A percentile compares a stretch with the other conserved stretches of the same genome.
These are phyloP conservation scores for Aphanomyces cochlioides DNA, from an alignment of 352 stramenopile genomes.

Conservation along the genomic window DNA sequence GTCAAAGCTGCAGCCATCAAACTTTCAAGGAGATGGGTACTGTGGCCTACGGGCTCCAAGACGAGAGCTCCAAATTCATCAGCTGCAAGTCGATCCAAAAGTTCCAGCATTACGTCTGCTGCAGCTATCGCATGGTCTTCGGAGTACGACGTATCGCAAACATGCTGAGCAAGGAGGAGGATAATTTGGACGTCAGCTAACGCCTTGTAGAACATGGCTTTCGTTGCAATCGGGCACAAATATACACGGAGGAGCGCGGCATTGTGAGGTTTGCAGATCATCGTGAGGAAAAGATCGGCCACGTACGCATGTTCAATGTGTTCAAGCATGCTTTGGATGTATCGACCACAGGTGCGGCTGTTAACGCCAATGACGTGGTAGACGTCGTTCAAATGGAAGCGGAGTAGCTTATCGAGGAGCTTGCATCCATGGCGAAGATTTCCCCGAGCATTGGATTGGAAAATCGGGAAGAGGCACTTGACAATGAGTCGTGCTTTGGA, in stretches of 20 bases:
- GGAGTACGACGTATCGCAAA: slow-evolving; percentile 57
- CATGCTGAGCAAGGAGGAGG: slow-evolving; percentile 73
- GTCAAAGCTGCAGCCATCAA: slow-evolving; percentile 59
- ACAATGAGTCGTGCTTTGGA: slow-evolving; percentile 77
- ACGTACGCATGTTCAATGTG: slow-evolving; percentile 79
- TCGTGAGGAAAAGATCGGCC: slow-evolving; percentile 79
- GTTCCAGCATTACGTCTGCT: slow-evolving; percentile 85
- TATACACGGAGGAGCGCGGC: slow-evolving; percentile 68
- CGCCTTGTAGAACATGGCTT: slow-evolving; percentile 84
- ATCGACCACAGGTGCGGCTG: slow-evolving; percentile 55
- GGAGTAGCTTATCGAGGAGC: slow-evolving; percentile 82
- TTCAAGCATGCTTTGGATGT: slow-evolving; percentile 82
- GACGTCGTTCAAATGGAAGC: slow-evolving; percentile 83
- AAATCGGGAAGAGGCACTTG: slow-evolving; percentile 76
- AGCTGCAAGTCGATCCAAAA: slow-evolving; percentile 78
- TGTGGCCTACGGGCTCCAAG: slow-evolving; percentile 81
- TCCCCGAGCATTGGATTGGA: slow-evolving; percentile 58
- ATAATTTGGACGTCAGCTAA: slow-evolving; percentile 87
- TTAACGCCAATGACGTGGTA: slow-evolving; percentile 76
- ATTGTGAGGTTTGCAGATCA: slow-evolving; percentile 84
- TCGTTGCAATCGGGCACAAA: slow-evolving; percentile 60
- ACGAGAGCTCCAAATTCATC: slow-evolving; percentile 87
- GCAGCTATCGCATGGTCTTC: slow-evolving; percentile 73
- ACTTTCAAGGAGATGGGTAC: slow-evolving; percentile 72
- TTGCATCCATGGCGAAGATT: slow-evolving; percentile 85